Percentiles rank a stretch among this genome's conserved stretches.
Conservation (phyloP, 768 basidiomycete species). For the Mycena indigotica region DNA sequence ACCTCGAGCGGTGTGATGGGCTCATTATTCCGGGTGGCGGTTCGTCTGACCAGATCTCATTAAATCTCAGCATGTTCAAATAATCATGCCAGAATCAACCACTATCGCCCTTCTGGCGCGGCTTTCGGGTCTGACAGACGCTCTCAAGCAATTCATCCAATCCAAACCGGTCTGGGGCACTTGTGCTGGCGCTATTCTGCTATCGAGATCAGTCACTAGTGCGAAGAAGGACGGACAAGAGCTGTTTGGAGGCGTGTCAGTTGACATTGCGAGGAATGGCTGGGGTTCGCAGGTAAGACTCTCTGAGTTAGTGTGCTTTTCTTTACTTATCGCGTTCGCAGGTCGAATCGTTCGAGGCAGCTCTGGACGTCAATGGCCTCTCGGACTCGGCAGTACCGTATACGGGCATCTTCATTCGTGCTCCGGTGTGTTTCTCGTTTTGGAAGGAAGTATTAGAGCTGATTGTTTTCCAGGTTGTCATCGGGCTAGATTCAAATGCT, state of each 20-base stretch:
- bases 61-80: no score
- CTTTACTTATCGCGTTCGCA: constrained; percentile 34
- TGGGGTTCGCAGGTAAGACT: constrained; percentile 88
- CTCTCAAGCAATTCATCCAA: constrained; percentile 71
- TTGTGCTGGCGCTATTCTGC: constrained; percentile 91
- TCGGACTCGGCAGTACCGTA: constrained; percentile 63
- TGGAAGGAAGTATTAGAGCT: no score
- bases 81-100: constrained; percentile 71
- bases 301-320: background rate
- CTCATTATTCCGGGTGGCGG: constrained; percentile 94
- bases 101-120: constrained; percentile 82
- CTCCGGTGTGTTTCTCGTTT: constrained; percentile 72
- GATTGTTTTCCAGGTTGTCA: constrained; percentile 56
- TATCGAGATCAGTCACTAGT: constrained; percentile 72
- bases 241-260: constrained; percentile 75
- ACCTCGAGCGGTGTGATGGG: constrained; percentile 76
- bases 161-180: constrained; percentile 90
- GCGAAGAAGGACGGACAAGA: constrained; percentile 89
- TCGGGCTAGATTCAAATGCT: constrained; percentile 54
- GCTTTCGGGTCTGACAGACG: constrained; percentile 77
- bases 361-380: constrained; percentile 65
- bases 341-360: constrained; percentile 90
- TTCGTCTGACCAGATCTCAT: no score
- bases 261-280: constrained; percentile 84
- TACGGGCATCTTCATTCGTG: constrained; percentile 90